Evolutionary conservation across 1,139 yeast genomes (phyloP).

Genomic region (Arxiozyma bovina): DNA sequence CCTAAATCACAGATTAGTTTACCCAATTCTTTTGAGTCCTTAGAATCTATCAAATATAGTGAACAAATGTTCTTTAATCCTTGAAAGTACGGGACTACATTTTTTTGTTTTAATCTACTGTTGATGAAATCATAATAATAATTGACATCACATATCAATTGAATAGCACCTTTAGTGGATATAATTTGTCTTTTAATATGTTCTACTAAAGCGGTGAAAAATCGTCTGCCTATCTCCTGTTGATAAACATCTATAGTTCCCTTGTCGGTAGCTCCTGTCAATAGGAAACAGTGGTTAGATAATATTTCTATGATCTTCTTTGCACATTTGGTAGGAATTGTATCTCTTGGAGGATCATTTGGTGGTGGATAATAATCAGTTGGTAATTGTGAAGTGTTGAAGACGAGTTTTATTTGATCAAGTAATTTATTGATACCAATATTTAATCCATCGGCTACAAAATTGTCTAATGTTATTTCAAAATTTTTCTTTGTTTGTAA

Average conservation of each 20-base stretch:
- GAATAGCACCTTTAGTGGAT: constrained; percentile 75
- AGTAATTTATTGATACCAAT: constrained; percentile 82
- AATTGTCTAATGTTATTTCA: constrained; percentile 74
- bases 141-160: constrained; percentile 66
- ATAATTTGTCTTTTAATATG: constrained; percentile 60
- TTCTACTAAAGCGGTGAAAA: constrained; percentile 69
- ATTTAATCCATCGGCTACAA: constrained; percentile 87
- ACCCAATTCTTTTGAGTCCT: constrained; percentile 75
- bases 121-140: constrained; percentile 63
- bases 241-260: constrained; percentile 86
- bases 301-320: constrained; percentile 50
- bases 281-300: constrained; percentile 62
- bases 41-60: constrained; percentile 65
- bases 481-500: constrained; percentile 71
- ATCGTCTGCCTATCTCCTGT: constrained; percentile 85
- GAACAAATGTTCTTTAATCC: constrained; percentile 81
- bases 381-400: constrained; percentile 43
- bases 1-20: constrained; percentile 73
- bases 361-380: constrained; percentile 38
- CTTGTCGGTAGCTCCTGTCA: constrained; percentile 80
- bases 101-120: constrained; percentile 52
- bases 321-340: constrained; percentile 74
- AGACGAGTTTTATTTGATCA: constrained; percentile 57
- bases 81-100: constrained; percentile 66
- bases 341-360: constrained; percentile 14